Evolutionary conservation across 768 basidiomycete species (phyloP).

Genomic region (Suillus ampliporus): DNA sequence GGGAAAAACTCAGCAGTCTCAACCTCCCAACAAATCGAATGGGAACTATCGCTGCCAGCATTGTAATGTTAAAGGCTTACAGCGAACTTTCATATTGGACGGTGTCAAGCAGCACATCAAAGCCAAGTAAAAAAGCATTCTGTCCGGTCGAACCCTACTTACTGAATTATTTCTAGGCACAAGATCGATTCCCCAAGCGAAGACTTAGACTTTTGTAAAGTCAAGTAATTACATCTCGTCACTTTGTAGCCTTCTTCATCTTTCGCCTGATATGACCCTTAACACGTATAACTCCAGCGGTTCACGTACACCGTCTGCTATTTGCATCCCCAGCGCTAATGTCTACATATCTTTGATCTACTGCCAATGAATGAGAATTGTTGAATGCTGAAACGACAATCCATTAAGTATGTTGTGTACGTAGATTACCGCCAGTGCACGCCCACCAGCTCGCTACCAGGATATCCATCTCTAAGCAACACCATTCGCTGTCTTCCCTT

Average conservation of each 20-base stretch:
- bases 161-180: background rate
- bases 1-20: background rate
- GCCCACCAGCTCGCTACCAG: slow-evolving; percentile 7
- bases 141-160: background rate
- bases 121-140: background rate
- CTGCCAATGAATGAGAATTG: background rate
- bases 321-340: background rate
- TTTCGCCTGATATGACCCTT: background rate
- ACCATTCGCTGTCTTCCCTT: slow-evolving; percentile 19
- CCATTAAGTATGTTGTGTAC: slow-evolving; percentile 34
- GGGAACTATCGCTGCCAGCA: background rate
- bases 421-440: slow-evolving; percentile 32
- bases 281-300: background rate
- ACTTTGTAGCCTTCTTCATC: background rate
- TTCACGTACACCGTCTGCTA: background rate
- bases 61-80: background rate
- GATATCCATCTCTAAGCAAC: slow-evolving; percentile 23
- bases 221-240: background rate
- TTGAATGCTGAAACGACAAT: slow-evolving; percentile 26
- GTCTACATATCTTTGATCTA: background rate
- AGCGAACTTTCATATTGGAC: background rate
- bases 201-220: background rate
- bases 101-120: slow-evolving; percentile 2
- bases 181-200: background rate
- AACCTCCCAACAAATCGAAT: background rate